Base-by-base conservation (phyloP, 2,329 filamentous ascomycete genomes). In the Colletotrichum caudatum region DNA sequence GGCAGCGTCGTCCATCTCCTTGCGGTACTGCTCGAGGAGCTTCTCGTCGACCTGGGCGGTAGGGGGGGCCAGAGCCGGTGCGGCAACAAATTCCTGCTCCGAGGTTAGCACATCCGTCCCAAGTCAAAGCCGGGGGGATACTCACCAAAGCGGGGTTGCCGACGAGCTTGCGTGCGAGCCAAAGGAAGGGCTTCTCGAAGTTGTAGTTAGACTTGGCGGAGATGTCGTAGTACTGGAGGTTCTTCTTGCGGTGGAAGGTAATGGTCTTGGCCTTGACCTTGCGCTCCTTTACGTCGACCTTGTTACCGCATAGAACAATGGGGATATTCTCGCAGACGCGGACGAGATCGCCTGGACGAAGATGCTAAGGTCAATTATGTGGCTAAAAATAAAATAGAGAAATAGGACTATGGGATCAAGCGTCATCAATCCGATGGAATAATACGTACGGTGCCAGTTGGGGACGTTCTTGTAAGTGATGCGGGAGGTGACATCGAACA, bases 381-480 rank as follows among this genome's bases (percentile, higher is more conserved):
- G 29, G 7, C 12, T 56, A 53, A 9, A 20, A 20, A 29, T 4
- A 29, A 29, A 29, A 29, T 29, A 4, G 29, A 37, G 16, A 29
- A 16, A 6, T 16, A 29, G 4, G 18, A 41, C 26, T 53, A 26
- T 58, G 44, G 33, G 18, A 1, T 37, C 20, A 33, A 53, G n/a
- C 11, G 41, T 29, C 33, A 44, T 68, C 53, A 37, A 60, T 68
- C 37, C 33, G 18, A 41, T 33, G 18, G 46, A 54, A 53, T 35
- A n/a, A 51, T 73, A 91, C 94, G 83, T 92, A 97, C 96, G 96
- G 87, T 99, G 96, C 96, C 96, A 99, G 93, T 98, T 98, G 87
- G 96, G 96, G 76, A 99, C 96, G 89, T 99, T 99, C 93, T 99
- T 99, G 93, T 99, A 99, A 84, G 96, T 99, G 84, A 99, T 98